Conservation (phyloP, 2,329 filamentous ascomycete species). For the Aspergillus novofumigatus region DNA sequence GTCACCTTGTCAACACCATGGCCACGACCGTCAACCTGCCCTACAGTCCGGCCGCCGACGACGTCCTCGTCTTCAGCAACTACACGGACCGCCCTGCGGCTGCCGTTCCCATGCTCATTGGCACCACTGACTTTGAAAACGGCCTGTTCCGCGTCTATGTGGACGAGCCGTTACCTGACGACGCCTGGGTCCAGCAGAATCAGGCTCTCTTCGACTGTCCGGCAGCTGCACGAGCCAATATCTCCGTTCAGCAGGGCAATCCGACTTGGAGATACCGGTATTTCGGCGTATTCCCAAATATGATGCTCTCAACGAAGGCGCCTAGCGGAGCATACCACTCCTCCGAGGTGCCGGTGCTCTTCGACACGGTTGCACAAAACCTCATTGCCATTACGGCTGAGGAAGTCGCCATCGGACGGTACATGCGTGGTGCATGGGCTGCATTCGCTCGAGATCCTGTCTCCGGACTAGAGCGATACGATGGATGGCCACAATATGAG, state of each 20-base stretch:
- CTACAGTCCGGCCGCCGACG: too few species aligned
- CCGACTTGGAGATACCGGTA: too few species aligned
- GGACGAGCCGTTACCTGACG: background rate
- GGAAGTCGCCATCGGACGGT: background rate
- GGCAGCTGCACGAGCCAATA: background rate
- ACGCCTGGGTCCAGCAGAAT: background rate
- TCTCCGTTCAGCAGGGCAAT: too few species aligned
- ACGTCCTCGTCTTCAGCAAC: background rate
- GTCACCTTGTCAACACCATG: too few species aligned
- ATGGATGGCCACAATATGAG: background rate
- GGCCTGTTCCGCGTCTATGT: background rate
- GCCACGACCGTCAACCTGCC: too few species aligned
- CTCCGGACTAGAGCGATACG: background rate
- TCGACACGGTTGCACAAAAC: background rate
- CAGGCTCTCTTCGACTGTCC: background rate
- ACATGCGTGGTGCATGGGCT: background rate
- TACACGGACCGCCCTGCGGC: background rate
- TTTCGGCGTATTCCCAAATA: too few species aligned
- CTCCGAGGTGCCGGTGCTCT: background rate
- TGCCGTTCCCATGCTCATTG: background rate
- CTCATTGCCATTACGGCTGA: background rate
- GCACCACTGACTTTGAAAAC: background rate
- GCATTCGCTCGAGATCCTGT: background rate
- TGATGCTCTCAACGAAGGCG: background rate
- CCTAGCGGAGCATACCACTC: background rate